Conservation (phyloP, 1,284 basidiomycete species). For the Heterobasidion parviporum region DNA sequence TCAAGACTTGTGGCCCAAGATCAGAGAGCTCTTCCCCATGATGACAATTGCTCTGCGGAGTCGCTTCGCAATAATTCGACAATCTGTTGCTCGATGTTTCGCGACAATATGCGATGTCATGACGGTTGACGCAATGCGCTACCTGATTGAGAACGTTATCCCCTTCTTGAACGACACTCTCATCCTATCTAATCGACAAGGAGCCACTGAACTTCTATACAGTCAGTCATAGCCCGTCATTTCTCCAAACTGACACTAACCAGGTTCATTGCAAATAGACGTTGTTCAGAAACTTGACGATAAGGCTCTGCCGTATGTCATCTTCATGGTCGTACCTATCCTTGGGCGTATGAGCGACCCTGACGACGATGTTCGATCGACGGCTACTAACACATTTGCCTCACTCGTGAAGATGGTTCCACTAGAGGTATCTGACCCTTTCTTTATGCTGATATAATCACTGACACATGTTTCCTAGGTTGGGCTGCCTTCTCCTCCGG, state of each 20-base stretch:
- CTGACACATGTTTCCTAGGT: constrained; percentile 41
- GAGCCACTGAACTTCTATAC: constrained; percentile 84
- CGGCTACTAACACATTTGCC: constrained; percentile 95
- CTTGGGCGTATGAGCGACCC: constrained; percentile 96
- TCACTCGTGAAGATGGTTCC: constrained; percentile 99
- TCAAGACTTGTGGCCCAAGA: constrained; percentile 57
- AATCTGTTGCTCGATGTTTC: constrained; percentile 81
- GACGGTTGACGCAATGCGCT: constrained; percentile 80
- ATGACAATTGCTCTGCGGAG: constrained; percentile 76
- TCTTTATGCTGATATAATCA: not conserved
- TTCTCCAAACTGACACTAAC: constrained; percentile 7
- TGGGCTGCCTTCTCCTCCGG: constrained; percentile 90
- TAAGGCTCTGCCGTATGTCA: constrained; percentile 93
- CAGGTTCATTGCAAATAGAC: constrained; percentile 38
- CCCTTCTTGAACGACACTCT: constrained; percentile 80
- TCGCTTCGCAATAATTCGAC: constrained; percentile 82
- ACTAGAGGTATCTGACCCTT: constrained; percentile 61
- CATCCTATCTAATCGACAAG: constrained; percentile 78
- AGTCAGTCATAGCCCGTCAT: constrained; percentile 45
- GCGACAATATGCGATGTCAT: constrained; percentile 84
- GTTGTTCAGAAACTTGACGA: constrained; percentile 90
- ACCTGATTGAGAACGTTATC: constrained; percentile 81
- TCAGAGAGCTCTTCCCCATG: constrained; percentile 70
- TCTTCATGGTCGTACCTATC: constrained; percentile 95
- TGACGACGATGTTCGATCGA: constrained; percentile 85